These are phyloP conservation scores for Penicillium ochrochloron DNA, from an alignment of 495 filamentous ascomycete species.

Conservation along the genomic window DNA sequence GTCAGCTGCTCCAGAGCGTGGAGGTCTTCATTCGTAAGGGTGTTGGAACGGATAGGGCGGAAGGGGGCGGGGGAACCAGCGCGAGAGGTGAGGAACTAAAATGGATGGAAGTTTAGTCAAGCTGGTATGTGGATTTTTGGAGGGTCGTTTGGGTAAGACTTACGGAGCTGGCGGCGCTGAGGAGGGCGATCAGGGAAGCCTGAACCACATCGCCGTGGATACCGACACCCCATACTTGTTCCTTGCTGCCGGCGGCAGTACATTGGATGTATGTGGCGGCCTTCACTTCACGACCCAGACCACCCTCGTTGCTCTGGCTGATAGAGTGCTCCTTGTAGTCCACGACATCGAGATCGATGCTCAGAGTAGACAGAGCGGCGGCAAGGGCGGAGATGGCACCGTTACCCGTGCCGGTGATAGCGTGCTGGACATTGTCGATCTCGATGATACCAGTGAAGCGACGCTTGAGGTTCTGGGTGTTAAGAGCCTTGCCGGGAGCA, in stretches of 20 bases:
- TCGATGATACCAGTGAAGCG: slow-evolving; percentile 86
- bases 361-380: slow-evolving; percentile 78
- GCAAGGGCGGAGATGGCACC: slow-evolving; percentile 89
- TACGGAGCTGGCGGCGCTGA: slow-evolving; percentile 88
- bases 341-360: slow-evolving; percentile 86
- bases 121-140: not conserved
- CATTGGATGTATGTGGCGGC: slow-evolving; percentile 95
- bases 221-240: slow-evolving; percentile 90
- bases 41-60: slow-evolving; percentile 52
- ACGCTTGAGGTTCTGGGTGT: slow-evolving; percentile 77
- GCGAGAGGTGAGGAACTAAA: slow-evolving; percentile 51
- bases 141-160: slow-evolving; percentile 38
- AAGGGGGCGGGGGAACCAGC: slow-evolving; percentile 53
- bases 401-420: slow-evolving; percentile 79
- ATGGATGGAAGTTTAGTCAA: slow-evolving; percentile 18
- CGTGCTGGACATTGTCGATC: slow-evolving; percentile 80
- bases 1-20: slow-evolving; percentile 49
- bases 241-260: slow-evolving; percentile 66
- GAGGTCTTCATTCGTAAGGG: slow-evolving; percentile 50
- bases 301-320: slow-evolving; percentile 33
- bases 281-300: slow-evolving; percentile 77
- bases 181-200: slow-evolving; percentile 84
- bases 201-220: slow-evolving; percentile 95
- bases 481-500: slow-evolving; percentile 68
- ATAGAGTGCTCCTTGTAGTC: slow-evolving; percentile 98